These are phyloP conservation scores for Pleurotus djamor DNA, from an alignment of 768 basidiomycete species.

Conservation along the genomic window DNA sequence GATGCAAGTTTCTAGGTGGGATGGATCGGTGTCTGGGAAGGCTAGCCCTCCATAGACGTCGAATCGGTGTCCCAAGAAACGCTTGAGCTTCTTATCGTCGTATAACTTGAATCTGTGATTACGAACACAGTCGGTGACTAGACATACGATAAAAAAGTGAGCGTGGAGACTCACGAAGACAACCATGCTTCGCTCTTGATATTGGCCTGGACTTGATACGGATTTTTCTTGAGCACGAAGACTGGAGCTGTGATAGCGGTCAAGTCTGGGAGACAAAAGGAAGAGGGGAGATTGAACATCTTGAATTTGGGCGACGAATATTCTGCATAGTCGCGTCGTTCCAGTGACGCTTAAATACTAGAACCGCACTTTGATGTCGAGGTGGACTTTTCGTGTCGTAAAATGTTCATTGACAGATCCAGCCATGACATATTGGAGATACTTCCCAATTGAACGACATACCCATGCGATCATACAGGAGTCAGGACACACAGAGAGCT, in stretches of 20 bases:
- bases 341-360: too few species aligned
- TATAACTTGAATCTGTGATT: conserved; percentile 12
- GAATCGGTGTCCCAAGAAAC: conserved; percentile 14
- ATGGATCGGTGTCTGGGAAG: conserved; percentile 17
- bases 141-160: not conserved
- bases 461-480: too few species aligned
- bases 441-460: too few species aligned
- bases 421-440: too few species aligned
- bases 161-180: not conserved
- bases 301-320: too few species aligned
- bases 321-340: too few species aligned
- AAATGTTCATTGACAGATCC: too few species aligned
- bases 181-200: not conserved
- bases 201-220: not conserved
- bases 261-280: not conserved
- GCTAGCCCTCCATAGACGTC: conserved; percentile 16
- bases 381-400: too few species aligned
- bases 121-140: not conserved
- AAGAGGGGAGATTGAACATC: not conserved
- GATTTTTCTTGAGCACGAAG: not conserved
- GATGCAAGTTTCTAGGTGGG: conserved; percentile 19
- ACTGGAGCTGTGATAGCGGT: not conserved
- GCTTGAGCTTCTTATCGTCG: not conserved
- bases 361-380: too few species aligned
- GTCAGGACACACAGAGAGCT: too few species aligned